Evolutionary conservation across 345 rosid genomes (phyloP).

Genomic region (Eutrema yunnanense): DNA sequence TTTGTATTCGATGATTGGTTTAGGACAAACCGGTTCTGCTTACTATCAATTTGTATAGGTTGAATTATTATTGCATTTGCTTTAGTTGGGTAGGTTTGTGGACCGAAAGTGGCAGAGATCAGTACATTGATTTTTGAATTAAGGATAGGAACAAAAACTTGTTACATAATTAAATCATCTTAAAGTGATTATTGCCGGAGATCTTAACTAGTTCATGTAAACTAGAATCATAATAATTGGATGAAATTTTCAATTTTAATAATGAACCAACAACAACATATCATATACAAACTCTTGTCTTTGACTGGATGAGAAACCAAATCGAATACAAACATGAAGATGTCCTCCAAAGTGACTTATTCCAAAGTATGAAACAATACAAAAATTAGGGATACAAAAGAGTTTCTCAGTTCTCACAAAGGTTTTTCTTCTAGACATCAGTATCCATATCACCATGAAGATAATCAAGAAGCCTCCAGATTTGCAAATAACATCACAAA

Average conservation of each 20-base stretch:
- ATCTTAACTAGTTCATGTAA: background rate
- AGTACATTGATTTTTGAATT: background rate
- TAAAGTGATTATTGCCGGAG: background rate
- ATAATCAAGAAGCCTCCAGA: conserved; percentile 16
- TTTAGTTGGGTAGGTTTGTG: background rate
- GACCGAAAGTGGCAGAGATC: background rate
- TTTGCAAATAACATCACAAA: background rate
- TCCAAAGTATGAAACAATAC: conserved; percentile 24
- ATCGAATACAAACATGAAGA: conserved; percentile 14
- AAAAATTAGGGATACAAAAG: conserved; percentile 20
- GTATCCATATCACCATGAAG: conserved; percentile 19
- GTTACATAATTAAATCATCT: no score
- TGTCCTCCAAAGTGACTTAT: conserved; percentile 19
- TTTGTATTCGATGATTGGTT: background rate
- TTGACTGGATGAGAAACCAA: conserved; percentile 6
- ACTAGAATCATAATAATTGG: background rate
- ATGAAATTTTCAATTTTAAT: background rate
- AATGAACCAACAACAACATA: background rate
- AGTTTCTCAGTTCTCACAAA: conserved; percentile 12
- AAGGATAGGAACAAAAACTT: background rate
- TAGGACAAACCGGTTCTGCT: background rate
- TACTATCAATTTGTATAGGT: background rate
- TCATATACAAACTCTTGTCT: conserved; percentile 23
- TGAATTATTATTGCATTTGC: background rate
- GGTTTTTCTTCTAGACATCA: conserved; percentile 16